Evolutionary conservation across 2,329 filamentous ascomycete species (phyloP).

Genomic region (Exutisphaerella laricina): DNA sequence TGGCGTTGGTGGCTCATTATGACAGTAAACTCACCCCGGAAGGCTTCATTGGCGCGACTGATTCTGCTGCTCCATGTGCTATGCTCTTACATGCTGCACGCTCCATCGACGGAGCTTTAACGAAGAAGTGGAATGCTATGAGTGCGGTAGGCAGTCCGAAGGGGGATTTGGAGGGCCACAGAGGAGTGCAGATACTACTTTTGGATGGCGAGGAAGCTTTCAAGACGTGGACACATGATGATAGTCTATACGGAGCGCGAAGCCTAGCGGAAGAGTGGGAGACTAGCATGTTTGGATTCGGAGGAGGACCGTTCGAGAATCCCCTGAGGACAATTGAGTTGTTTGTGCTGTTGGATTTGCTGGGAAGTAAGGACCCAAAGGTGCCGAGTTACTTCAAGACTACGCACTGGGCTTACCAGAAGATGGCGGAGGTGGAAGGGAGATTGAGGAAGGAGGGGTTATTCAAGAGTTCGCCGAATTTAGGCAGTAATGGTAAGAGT

Average conservation of each 20-base stretch:
- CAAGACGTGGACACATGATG: slow-evolving; percentile 66
- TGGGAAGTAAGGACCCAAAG: slow-evolving; percentile 62
- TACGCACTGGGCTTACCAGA: slow-evolving; percentile 88
- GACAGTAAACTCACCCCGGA: slow-evolving; percentile 74
- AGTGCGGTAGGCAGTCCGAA: slow-evolving; percentile 42
- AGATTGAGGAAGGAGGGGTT: slow-evolving; percentile 63
- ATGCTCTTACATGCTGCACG: slow-evolving; percentile 83
- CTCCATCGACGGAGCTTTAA: slow-evolving; percentile 72
- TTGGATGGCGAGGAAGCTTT: slow-evolving; percentile 96
- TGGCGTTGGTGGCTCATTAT: slow-evolving; percentile 91
- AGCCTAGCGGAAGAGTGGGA: slow-evolving; percentile 82
- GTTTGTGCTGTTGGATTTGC: slow-evolving; percentile 85
- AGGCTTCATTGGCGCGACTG: slow-evolving; percentile 89
- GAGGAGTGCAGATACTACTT: slow-evolving; percentile 81
- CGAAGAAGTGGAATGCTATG: slow-evolving; percentile 75
- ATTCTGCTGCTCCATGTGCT: slow-evolving; percentile 90
- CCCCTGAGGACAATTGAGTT: slow-evolving; percentile 74
- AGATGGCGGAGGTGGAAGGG: slow-evolving; percentile 66
- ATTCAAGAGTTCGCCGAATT: slow-evolving; percentile 58
- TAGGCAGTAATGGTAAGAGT: slow-evolving; percentile 33
- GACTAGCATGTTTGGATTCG: slow-evolving; percentile 59
- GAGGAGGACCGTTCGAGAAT: slow-evolving; percentile 59
- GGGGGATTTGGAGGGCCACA: slow-evolving; percentile 61
- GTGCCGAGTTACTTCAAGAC: slow-evolving; percentile 83
- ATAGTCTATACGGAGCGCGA: slow-evolving; percentile 79